These are phyloP conservation scores for Solanum appendiculatum DNA, from an alignment of 257 asterid species.

Conservation along the genomic window DNA sequence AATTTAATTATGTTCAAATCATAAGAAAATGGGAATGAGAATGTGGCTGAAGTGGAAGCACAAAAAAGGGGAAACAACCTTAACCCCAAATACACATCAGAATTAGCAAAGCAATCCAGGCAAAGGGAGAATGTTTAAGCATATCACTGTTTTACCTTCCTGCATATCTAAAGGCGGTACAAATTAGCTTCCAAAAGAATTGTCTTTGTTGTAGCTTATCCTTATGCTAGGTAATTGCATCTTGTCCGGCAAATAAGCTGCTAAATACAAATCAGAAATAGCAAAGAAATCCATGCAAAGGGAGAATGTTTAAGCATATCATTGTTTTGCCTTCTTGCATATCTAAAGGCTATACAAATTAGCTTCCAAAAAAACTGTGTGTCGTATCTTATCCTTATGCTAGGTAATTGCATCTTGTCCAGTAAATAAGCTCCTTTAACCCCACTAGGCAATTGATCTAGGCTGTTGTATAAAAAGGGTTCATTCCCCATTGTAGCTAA, in stretches of 20 bases:
- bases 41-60: conserved; percentile 10
- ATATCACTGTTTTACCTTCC: neutral
- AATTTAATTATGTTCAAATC: conserved; percentile 36
- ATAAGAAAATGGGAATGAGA: conserved; percentile 38
- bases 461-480: no score
- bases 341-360: neutral
- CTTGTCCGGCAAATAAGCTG: no score
- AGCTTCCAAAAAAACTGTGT: neutral
- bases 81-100: neutral
- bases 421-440: no score
- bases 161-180: neutral
- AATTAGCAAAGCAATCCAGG: neutral
- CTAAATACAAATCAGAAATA: neutral
- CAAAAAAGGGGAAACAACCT: neutral
- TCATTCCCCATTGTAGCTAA: no score
- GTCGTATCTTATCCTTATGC: neutral
- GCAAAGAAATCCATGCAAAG: neutral
- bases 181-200: neutral
- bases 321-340: neutral
- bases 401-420: neutral
- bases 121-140: neutral
- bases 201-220: neutral
- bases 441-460: no score
- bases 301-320: neutral
- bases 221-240: neutral